These are phyloP conservation scores for Fusarium humuli DNA, from an alignment of 2,329 filamentous ascomycete species.

Conservation along the genomic window DNA sequence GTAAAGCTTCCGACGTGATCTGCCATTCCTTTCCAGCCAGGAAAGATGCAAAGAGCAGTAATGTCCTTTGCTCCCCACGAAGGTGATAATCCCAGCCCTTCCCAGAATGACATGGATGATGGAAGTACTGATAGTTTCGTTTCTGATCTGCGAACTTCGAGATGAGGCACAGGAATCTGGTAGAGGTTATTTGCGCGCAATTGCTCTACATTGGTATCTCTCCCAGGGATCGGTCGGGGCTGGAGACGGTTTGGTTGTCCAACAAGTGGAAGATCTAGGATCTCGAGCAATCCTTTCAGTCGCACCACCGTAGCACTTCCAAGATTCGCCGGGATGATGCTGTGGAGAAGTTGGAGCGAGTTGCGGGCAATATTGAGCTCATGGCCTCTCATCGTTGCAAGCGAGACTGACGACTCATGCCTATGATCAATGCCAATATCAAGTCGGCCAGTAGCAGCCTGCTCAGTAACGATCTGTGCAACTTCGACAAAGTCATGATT, in stretches of 20 bases:
- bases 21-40: conserved; percentile 71
- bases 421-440: conserved; percentile 48
- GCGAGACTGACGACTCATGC: conserved; percentile 31
- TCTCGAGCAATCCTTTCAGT: conserved; percentile 64
- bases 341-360: conserved; percentile 62
- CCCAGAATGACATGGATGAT: conserved; percentile 83
- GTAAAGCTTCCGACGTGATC: conserved; percentile 73
- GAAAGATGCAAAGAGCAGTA: conserved; percentile 76
- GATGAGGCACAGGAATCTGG: conserved; percentile 73
- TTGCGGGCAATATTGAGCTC: conserved; percentile 59
- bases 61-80: conserved; percentile 78
- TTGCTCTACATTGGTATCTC: conserved; percentile 58
- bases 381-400: conserved; percentile 53
- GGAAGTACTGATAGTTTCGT: conserved; percentile 78
- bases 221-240: conserved; percentile 58
- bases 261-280: conserved; percentile 67
- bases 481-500: conserved; percentile 74
- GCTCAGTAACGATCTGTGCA: conserved; percentile 78
- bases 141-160: conserved; percentile 78
- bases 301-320: conserved; percentile 53
- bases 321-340: conserved; percentile 59
- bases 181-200: conserved; percentile 67
- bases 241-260: conserved; percentile 65
- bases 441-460: conserved; percentile 68
- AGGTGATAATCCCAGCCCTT: conserved; percentile 79